Base-by-base conservation (phyloP, 2,329 filamentous ascomycete species). In the Blastomyces silverae region DNA sequence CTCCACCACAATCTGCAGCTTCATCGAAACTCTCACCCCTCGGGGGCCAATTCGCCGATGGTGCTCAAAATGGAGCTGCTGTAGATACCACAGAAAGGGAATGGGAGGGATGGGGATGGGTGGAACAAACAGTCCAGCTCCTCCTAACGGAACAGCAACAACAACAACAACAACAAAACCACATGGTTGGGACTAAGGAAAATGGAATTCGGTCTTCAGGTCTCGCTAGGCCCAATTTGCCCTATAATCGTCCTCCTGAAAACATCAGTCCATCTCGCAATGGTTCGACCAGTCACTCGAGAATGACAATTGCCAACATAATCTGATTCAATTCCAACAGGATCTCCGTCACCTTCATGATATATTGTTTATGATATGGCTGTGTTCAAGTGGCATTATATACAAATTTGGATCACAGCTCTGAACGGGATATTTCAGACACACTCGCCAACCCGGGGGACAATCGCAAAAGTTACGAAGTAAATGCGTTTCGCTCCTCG, bases 71-170 rank as follows among this genome's bases (percentile, higher is more conserved):
- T 82, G 63, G 87, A 55, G 52, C 44, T 37, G 31, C 58, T n/a
- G 57, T 31, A 67, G 69, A 64, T 66, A 69, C 48, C 61, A 65
- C 34, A 65, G 50, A 50, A 22, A 17, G 6, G 37, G 67, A 69
- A 46, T 95, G 91, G 90, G 86, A 87, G 62, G 90, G 90, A 1
- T 97, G 92, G 92, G 85, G 86, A 28, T 84, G 85, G 67, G 80
- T 96, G 17, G 88, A 94, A 71, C 81, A 82, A 63, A 81, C 85
- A 28, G 79, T 90, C 3, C 79, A 83, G 22, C 80, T 83, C 52
- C 76, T 91, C 44, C 75, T 80, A 70, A 81, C 75, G 13, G 79
- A 83, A 63, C 77, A 79, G 66, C 80, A 79, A 66, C 80, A 76
- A 64, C 70, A 62, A 44, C 80, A 79, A 66, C 80, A 76, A 64